Base-by-base conservation (phyloP, 139 green algal species). In the Axilococcus clingmanii region DNA sequence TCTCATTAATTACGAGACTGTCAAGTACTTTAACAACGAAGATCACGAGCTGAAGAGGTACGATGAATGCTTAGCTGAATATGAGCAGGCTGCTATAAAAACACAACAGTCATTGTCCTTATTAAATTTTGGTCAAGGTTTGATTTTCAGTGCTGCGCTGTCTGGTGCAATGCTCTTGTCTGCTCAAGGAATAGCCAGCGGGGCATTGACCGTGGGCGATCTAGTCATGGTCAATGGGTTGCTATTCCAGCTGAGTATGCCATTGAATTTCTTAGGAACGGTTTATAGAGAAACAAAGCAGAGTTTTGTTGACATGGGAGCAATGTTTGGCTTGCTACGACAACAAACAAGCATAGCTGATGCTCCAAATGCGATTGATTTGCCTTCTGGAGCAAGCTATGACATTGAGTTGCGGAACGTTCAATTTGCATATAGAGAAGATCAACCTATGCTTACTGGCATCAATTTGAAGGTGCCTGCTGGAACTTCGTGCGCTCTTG, bases 221-320 rank as follows among this genome's bases (percentile, higher is more conserved):
- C 55, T 95, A 23, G 88, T 97, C 22, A 95, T 97, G 89, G 84
- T 98, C 41, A 95, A 98, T 48, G 91, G 84, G 9, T 78, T 97
- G 54, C 74, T 98, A 15, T 94, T 98, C 70, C 90, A 97, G 78
- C 78, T 98, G 49, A 94, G 84, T 48, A 75, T 96, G 72, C 91
- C 91, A 5, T 78, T 98, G 32, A 97, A 98, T 78, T 98, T 98
- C 68, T 69, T 98, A 49, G 91, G 91, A 36, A 91, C 86, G 0
- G 87, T 97, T 23, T 98, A 97, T 61, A 77, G 91, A 0, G 91
- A 97, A 66, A 92, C 84, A 15, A 83, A 85, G 58, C 91, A 98
- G 77, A 83, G 66, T 20, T 71, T 97, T 30, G 63, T 94, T 5
- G 91, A 98, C 75, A 98, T 98, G 91, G 84, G 83, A 4, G 71